Evolutionary conservation across 371 early-diverging fungal genomes (phyloP).

Genomic region (Mortierella sp.): DNA sequence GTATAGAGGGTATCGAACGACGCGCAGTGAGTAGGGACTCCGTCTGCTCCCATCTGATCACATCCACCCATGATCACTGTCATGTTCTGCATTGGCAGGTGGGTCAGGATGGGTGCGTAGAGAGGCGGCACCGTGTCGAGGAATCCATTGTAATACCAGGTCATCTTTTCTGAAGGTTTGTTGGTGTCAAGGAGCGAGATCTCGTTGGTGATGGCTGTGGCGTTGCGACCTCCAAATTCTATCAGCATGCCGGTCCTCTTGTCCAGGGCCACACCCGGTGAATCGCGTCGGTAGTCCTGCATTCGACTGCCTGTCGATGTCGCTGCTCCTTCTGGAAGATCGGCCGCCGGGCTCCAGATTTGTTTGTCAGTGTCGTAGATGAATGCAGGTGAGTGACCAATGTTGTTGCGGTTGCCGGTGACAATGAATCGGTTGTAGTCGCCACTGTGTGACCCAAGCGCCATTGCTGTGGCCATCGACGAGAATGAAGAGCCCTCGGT

Average conservation of each 20-base stretch:
- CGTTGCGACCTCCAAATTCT: conserved; percentile 42
- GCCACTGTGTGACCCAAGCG: conserved; percentile 18
- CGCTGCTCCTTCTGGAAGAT: conserved; percentile 16
- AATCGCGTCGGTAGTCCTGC: conserved; percentile 24
- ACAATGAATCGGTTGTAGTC: conserved; percentile 35
- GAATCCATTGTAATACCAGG: conserved; percentile 29
- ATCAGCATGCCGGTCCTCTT: conserved; percentile 15
- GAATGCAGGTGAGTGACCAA: conserved; percentile 26
- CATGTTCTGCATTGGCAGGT: conserved; percentile 14
- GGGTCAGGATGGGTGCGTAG: conserved; percentile 31
- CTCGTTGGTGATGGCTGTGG: conserved; percentile 22
- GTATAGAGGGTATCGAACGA: conserved; percentile 44
- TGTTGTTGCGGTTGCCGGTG: conserved; percentile 33
- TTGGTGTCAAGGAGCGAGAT: conserved; percentile 26
- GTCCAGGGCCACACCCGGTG: conserved; percentile 39
- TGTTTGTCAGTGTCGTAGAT: conserved; percentile 21
- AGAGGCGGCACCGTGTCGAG: conserved; percentile 28
- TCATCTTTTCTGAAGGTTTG: conserved; percentile 8
- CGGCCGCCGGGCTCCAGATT: conserved; percentile 29
- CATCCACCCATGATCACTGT: conserved; percentile 55
- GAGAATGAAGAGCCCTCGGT: conserved; percentile 5
- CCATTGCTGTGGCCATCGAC: conserved; percentile 29
- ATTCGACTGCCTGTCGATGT: neutral
- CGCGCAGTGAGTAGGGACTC: conserved; percentile 26
- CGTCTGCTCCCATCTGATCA: conserved; percentile 21